Evolutionary conservation across 176 grass and related monocot genomes (phyloP).

Genomic region (Oryza longistaminata): DNA sequence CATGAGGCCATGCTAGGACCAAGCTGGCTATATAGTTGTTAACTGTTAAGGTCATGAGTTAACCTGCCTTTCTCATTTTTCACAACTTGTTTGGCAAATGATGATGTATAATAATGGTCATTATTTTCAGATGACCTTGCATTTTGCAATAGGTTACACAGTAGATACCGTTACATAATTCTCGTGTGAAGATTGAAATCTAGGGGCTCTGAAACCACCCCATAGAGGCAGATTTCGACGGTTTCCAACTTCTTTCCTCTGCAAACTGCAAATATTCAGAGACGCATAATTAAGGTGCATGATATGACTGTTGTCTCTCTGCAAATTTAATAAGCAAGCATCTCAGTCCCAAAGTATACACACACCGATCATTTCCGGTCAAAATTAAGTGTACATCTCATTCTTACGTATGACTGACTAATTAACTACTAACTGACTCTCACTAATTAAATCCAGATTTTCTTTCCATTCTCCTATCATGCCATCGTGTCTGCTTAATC

Average conservation of each 20-base stretch:
- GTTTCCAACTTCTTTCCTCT: neutral
- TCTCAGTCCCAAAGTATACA: neutral
- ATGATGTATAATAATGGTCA: neutral
- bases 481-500: neutral
- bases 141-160: neutral
- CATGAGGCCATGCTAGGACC: neutral
- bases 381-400: neutral
- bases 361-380: neutral
- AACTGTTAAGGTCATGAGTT: neutral
- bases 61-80: neutral
- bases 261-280: neutral
- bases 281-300: neutral
- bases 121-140: neutral
- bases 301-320: neutral
- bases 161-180: neutral
- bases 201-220: neutral
- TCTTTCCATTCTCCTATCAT: neutral
- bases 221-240: neutral
- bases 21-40: neutral
- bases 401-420: neutral
- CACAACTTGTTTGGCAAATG: neutral
- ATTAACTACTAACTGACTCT: neutral
- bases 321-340: neutral
- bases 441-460: neutral
- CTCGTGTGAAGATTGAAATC: neutral